phyloP scores from a whole-genome alignment of 2,329 filamentous ascomycete genomes.

The Fusarium succisae region DNA sequence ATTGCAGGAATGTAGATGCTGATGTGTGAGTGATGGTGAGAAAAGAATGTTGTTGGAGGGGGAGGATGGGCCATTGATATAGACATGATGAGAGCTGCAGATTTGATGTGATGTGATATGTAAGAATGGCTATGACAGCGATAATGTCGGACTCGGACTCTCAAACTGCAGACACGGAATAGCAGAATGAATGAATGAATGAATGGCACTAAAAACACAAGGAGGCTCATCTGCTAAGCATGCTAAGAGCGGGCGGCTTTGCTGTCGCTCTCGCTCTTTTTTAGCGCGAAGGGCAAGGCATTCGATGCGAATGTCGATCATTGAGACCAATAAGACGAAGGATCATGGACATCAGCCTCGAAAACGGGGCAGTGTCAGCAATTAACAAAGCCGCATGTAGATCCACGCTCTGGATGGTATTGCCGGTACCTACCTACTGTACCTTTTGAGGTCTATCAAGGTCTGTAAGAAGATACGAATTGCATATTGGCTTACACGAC shows the following conservation, averaged over 20 bases:
- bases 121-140: neutral
- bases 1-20: neutral
- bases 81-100: constrained; percentile 2
- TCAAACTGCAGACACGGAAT: neutral
- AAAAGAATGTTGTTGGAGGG: constrained; percentile 1
- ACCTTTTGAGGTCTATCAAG: neutral
- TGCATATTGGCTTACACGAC: neutral
- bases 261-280: constrained; percentile 17
- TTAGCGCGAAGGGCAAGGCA: neutral
- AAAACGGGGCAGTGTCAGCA: constrained; percentile 28
- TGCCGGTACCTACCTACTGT: neutral
- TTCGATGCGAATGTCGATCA: neutral
- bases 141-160: constrained; percentile 18
- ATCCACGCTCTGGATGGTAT: neutral
- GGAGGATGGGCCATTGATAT: constrained; percentile 24
- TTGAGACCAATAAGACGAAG: neutral
- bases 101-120: neutral
- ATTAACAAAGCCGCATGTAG: neutral
- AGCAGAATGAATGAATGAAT: neutral
- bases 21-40: constrained; percentile 12
- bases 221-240: constrained; percentile 20
- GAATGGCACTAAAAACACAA: neutral
- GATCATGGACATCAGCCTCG: constrained; percentile 16
- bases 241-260: neutral
- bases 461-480: neutral